phyloP scores from a whole-genome alignment of 2,329 filamentous ascomycete genomes.

The Aspergillus quadrilineatus region DNA sequence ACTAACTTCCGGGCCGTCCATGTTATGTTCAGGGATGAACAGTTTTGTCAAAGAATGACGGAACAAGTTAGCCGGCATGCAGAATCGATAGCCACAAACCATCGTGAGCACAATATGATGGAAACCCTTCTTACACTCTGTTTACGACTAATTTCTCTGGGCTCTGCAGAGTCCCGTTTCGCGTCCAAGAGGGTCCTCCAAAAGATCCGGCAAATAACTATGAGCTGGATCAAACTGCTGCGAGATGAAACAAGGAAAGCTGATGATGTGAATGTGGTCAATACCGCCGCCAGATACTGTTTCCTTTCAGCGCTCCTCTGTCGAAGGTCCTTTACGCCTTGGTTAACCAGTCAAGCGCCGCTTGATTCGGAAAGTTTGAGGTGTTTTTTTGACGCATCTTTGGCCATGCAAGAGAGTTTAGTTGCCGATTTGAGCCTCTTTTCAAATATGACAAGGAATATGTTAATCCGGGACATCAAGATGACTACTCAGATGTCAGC shows the following conservation, averaged over 20 bases:
- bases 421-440: conserved; percentile 39
- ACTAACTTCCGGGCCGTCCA: conserved; percentile 51
- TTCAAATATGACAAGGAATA: conserved; percentile 33
- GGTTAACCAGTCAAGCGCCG: conserved; percentile 5
- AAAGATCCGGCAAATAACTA: conserved; percentile 44
- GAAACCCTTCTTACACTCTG: conserved; percentile 55
- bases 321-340: conserved; percentile 44
- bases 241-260: conserved; percentile 46
- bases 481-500: conserved; percentile 40
- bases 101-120: conserved; percentile 61
- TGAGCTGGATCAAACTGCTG: conserved; percentile 53
- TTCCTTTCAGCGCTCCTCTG: conserved; percentile 60
- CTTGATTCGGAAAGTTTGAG: conserved; percentile 16
- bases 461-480: conserved; percentile 51
- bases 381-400: conserved; percentile 42
- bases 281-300: conserved; percentile 46
- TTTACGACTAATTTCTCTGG: conserved; percentile 41
- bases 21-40: conserved; percentile 47
- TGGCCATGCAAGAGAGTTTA: conserved; percentile 51
- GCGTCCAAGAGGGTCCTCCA: conserved; percentile 38
- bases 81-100: conserved; percentile 52
- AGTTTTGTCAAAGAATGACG: conserved; percentile 52
- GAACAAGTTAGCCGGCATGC: conserved; percentile 52
- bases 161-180: conserved; percentile 16
- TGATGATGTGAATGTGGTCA: conserved; percentile 38